Conservation (phyloP, 441 rosid species). For the Euphorbia corollata region DNA sequence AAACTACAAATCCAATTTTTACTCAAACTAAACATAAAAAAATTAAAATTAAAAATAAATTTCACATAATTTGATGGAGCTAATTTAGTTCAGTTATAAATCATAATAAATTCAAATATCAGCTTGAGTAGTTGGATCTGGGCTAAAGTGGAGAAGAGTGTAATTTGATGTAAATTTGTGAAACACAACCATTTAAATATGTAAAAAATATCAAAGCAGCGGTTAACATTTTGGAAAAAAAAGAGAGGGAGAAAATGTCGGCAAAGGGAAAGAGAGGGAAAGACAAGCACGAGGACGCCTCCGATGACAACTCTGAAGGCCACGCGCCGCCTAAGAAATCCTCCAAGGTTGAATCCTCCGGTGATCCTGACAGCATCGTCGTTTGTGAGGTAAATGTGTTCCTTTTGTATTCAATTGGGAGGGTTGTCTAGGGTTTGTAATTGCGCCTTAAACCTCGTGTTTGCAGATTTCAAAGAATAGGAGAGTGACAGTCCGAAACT, state of each 20-base stretch:
- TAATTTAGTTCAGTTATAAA: no score
- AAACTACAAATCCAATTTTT: no score
- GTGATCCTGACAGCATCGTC: slow-evolving; percentile 52
- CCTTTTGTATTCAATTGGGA: neutral
- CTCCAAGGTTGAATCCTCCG: slow-evolving; percentile 39
- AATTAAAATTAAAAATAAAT: no score
- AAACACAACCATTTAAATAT: neutral
- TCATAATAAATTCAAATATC: no score
- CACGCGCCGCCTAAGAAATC: slow-evolving; percentile 60
- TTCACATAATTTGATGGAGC: no score
- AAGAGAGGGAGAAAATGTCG: slow-evolving; percentile 36
- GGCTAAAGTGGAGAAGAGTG: no score
- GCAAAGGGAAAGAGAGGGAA: slow-evolving; percentile 59
- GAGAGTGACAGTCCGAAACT: slow-evolving; percentile 76
- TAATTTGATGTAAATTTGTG: no score
- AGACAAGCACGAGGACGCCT: slow-evolving; percentile 40
- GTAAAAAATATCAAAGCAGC: neutral
- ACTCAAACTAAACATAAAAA: no score
- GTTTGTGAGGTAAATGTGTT: slow-evolving; percentile 54
- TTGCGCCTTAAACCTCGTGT: neutral
- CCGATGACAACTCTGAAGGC: slow-evolving; percentile 45
- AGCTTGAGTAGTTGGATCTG: no score
- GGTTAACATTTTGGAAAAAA: neutral
- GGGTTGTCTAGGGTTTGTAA: slow-evolving; percentile 16
- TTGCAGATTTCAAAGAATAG: slow-evolving; percentile 73